Evolutionary conservation across 768 basidiomycete genomes (phyloP).

Genomic region (Xerocomellus amylosporus): DNA sequence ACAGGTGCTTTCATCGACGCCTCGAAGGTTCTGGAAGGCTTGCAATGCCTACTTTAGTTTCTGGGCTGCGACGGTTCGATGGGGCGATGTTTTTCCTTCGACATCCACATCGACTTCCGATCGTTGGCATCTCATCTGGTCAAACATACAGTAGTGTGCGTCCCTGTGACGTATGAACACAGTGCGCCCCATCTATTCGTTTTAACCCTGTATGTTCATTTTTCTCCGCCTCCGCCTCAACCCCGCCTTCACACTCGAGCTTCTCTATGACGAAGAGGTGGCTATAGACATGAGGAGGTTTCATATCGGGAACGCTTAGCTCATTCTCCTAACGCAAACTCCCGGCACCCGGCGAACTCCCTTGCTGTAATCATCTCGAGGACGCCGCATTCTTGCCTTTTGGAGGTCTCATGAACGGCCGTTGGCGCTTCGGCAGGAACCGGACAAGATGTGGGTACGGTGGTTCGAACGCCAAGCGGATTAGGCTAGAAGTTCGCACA

Average conservation of each 20-base stretch:
- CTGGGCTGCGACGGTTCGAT: background rate
- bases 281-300: constrained; percentile 7
- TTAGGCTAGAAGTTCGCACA: background rate
- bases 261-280: constrained; percentile 18
- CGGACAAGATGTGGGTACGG: constrained; percentile 12
- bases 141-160: constrained; percentile 1
- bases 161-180: constrained; percentile 32
- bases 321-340: constrained; percentile 11
- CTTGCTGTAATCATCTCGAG: constrained; percentile 32
- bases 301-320: constrained; percentile 12
- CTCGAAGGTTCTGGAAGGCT: background rate
- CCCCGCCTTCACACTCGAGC: constrained; percentile 22
- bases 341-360: constrained; percentile 7
- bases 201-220: constrained; percentile 9
- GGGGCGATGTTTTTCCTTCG: background rate
- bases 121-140: constrained; percentile 1
- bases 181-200: background rate
- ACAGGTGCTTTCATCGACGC: background rate
- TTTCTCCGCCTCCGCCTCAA: constrained; percentile 29
- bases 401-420: background rate
- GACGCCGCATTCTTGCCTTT: constrained; percentile 22
- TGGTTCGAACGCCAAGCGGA: background rate
- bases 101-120: constrained; percentile 25
- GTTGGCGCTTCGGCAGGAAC: background rate
- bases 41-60: background rate